Percentiles rank a stretch among this genome's conserved stretches.
Conservation (phyloP, 2,329 filamentous ascomycete genomes). For the Tolypocladium pustulatum region DNA sequence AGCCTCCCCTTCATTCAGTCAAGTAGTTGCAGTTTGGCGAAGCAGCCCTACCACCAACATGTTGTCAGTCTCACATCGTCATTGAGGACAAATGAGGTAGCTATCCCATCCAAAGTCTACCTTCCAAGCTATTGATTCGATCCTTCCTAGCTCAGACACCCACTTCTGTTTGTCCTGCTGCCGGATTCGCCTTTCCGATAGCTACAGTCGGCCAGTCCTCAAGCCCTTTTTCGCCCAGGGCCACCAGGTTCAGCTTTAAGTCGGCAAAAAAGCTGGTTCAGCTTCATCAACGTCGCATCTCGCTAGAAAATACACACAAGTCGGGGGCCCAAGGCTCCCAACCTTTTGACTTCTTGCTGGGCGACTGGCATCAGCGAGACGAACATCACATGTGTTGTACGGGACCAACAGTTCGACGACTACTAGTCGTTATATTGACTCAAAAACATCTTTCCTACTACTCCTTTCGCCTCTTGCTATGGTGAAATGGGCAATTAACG, state of each 20-base stretch:
- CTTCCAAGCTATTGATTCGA: background rate
- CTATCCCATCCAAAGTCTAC: background rate
- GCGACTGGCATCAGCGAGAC: background rate
- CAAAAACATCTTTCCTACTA: conserved; percentile 16
- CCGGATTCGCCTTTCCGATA: background rate
- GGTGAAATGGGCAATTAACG: conserved; percentile 16
- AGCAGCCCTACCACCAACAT: background rate
- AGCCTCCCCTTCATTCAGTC: no score
- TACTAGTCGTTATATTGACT: background rate
- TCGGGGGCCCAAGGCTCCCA: background rate
- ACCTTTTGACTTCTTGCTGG: background rate
- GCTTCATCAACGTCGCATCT: no score
- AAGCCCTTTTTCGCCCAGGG: background rate
- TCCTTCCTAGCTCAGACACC: background rate
- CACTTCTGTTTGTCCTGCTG: no score
- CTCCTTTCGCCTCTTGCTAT: conserved; percentile 24
- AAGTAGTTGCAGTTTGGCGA: background rate
- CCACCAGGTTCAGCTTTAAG: no score
- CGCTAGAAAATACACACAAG: background rate
- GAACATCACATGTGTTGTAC: background rate
- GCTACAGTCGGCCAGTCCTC: background rate
- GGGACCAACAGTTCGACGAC: background rate
- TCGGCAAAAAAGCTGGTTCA: no score
- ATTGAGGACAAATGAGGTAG: background rate
- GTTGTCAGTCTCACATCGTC: background rate